Conservation (phyloP, 2,329 filamentous ascomycete genomes). For the Rhytidhysteron rufulum region DNA sequence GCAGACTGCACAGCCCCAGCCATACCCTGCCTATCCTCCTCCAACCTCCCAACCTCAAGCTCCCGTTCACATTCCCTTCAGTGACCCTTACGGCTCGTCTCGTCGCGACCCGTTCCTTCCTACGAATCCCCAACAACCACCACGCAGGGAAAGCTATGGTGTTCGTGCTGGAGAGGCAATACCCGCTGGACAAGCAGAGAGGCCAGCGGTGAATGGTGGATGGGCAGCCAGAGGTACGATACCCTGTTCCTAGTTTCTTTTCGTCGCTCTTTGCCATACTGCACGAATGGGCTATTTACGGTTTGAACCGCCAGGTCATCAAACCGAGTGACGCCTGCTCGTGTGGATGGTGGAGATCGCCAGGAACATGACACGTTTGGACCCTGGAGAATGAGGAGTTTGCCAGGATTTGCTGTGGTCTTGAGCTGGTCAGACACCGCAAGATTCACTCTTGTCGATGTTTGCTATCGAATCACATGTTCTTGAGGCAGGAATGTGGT, state of each 20-base stretch:
- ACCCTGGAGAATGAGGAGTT: neutral
- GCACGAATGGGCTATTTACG: no score
- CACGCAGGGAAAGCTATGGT: slow-evolving; percentile 40
- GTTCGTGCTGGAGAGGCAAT: slow-evolving; percentile 25
- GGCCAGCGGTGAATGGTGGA: slow-evolving; percentile 17
- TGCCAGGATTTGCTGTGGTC: neutral
- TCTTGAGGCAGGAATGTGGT: neutral
- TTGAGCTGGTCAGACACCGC: neutral
- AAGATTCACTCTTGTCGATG: neutral
- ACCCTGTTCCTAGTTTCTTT: slow-evolving; percentile 6
- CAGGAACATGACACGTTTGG: neutral
- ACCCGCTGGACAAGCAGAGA: slow-evolving; percentile 24
- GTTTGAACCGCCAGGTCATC: no score
- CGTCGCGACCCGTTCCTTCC: slow-evolving; percentile 47
- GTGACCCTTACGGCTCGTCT: slow-evolving; percentile 45
- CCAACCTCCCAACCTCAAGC: slow-evolving; percentile 31
- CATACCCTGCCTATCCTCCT: slow-evolving; percentile 33
- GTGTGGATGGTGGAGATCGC: neutral
- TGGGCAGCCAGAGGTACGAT: slow-evolving; percentile 38
- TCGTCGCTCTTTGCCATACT: slow-evolving; percentile 5
- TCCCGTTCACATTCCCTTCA: slow-evolving; percentile 43
- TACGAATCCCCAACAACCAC: slow-evolving; percentile 26
- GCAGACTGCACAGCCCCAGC: slow-evolving; percentile 22
- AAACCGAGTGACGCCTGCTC: neutral
- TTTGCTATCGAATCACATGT: neutral